A percentile compares a stretch with the other conserved stretches of the same genome.
These are phyloP conservation scores for Leccinellum albellum DNA, from an alignment of 768 basidiomycete genomes.

Conservation along the genomic window DNA sequence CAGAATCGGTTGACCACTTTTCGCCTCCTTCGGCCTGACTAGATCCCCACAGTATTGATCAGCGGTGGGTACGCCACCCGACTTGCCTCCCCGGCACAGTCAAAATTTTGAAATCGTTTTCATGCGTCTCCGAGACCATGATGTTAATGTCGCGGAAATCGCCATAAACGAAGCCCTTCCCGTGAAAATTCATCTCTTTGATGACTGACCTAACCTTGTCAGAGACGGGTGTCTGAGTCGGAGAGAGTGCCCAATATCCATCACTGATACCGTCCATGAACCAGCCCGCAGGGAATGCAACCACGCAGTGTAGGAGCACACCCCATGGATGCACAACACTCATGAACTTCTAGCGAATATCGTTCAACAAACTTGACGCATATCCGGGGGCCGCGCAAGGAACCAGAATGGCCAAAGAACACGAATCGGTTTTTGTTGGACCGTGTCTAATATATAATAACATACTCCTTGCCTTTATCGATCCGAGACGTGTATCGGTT, in stretches of 20 bases:
- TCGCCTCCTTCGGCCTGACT: not conserved
- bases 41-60: not conserved
- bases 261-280: conserved; percentile 21
- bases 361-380: conserved; percentile 28
- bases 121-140: not conserved
- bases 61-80: not conserved
- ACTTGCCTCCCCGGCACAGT: not conserved
- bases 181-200: not conserved
- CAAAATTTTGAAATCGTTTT: not conserved
- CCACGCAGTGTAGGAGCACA: conserved; percentile 27
- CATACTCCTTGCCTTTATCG: not conserved
- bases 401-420: conserved; percentile 9
- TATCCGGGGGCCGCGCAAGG: conserved; percentile 5
- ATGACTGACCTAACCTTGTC: not conserved
- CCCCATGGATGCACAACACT: conserved; percentile 15
- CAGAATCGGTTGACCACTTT: not conserved
- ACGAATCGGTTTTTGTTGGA: conserved; percentile 2
- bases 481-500: conserved; percentile 10
- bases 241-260: not conserved
- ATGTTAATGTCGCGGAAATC: not conserved
- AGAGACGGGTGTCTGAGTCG: not conserved
- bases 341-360: conserved; percentile 29
- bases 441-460: conserved; percentile 17
- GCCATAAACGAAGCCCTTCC: not conserved
- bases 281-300: conserved; percentile 27